Evolutionary conservation across 257 asterid species (phyloP), one percentile per base, ranked within the genome.

Genomic region (Solanum piurae): DNA sequence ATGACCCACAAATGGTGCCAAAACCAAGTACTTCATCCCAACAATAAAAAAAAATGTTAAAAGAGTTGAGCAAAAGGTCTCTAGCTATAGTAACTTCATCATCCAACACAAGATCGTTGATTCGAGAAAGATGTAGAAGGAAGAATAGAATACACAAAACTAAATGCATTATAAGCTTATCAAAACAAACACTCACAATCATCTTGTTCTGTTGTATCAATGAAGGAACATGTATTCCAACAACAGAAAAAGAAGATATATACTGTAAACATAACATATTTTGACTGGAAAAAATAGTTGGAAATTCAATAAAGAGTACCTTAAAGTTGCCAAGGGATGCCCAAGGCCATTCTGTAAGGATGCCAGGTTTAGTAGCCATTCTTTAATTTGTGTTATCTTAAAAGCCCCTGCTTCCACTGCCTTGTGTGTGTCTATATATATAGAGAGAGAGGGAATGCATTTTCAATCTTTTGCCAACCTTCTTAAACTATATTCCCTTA

Each of bases 1-100:
- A 23, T 92, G 95, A 60, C 87, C 84, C 58, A 87, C 95, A 93
- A 94, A 94, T 62, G 98, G 98, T 71, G 93, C 95, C 91, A 94
- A 83, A 1, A 95, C 88, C 33, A 94, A 77, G 12, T 95, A 92
- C 98, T 94, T 55, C 95, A 66, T 42, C 21, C n/a, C 68, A 69
- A 3, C 18, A 40, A 68, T 18, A 6, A 20, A 6, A 52, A 60
- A 58, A 44, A 9, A 27, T 2, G 74, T 66, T 52, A 16, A 27
- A 66, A 12, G 74, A 66, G 74, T 66, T 66, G 0, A 71, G 25
- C 77, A 31, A 29, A 71, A 68, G 31, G 33, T n/a, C 7, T 46
- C 12, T 12, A 16, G 60, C 60, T 49, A 49, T 52, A 52, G 60
- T 16, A 52, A 52, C 60, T 52, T 52, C 60, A 52, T 14, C 23